These are phyloP conservation scores for Areca catechu DNA, from an alignment of 176 grass and related monocot species.

Conservation along the genomic window DNA sequence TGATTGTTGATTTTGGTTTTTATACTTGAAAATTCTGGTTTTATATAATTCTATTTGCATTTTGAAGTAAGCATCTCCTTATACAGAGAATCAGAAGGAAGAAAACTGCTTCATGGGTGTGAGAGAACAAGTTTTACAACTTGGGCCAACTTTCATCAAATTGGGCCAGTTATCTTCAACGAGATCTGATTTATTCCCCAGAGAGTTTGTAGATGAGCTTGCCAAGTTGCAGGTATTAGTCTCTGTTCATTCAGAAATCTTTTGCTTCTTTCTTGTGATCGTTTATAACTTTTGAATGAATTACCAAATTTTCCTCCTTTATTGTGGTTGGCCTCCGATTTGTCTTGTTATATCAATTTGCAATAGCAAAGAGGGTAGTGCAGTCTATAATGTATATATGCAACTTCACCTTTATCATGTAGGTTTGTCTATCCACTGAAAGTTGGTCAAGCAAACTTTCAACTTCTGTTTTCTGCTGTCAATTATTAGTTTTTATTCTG, in stretches of 20 bases:
- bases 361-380: no score
- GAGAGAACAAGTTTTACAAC: slow-evolving; percentile 87
- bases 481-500: no score
- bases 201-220: slow-evolving; percentile 87
- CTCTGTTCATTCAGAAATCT: background rate
- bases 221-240: slow-evolving; percentile 84
- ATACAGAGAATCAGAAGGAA: slow-evolving; percentile 61
- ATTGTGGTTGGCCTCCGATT: background rate
- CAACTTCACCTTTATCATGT: no score
- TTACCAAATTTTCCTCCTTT: background rate
- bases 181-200: slow-evolving; percentile 88
- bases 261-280: background rate
- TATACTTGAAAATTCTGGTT: no score
- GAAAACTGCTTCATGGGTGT: slow-evolving; percentile 83
- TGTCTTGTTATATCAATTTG: no score
- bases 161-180: slow-evolving; percentile 92
- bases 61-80: slow-evolving; percentile 3
- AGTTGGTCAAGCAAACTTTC: no score
- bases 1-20: no score
- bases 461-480: no score
- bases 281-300: no score
- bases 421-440: no score
- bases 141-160: slow-evolving; percentile 95
- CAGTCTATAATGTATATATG: no score
- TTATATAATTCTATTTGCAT: no score